Evolutionary conservation across 768 basidiomycete genomes (phyloP), one percentile per base, ranked within the genome.

Genomic region (Pluteus cervinus): DNA sequence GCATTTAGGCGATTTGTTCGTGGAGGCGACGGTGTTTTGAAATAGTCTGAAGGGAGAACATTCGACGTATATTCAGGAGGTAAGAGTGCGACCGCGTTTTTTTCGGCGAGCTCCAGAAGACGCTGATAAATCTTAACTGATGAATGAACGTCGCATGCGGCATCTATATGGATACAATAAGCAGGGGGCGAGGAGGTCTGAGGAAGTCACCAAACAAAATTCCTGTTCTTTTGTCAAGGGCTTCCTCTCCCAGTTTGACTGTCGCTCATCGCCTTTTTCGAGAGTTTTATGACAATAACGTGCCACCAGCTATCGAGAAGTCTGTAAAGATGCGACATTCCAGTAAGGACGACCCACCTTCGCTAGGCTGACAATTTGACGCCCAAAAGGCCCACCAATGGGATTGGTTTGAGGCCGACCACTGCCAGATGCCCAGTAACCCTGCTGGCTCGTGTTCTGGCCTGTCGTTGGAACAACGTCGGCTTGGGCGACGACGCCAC

Each of bases 71-170:
- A 16, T 28, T 24, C 7, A 41, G 24, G 4, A 16, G 6, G 16
- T 44, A 23, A 3, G 10, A 56, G 44, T 33, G 35, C 18, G 12
- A 49, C 42, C 2, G 37, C 43, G 16, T 50, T 41, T 33, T 50
- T 29, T 11, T 48, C 22, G 1, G 58, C 53, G n/a, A 60, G 37
- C 2, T 49, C 50, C 4, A 56, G 35, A 14, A 67, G 50, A 9
- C 42, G 50, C 4, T 48, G 33, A 24, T 57, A 62, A 7, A 62
- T 53, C 47, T 54, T 53, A 10, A 62, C 25, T 1, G 55, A 48
- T 21, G 53, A 55, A 41, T 65, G 63, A 10, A 54, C 62, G 41
- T 67, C 65, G 38, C 63, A 62, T 6, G 63, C 62, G 4, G 63
- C 62, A 45, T 66, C 65, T 66, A 24, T 10, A n/a, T n/a, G n/a